Evolutionary conservation across 495 filamentous ascomycete species (phyloP).

Genomic region (Penicillium daleae): DNA sequence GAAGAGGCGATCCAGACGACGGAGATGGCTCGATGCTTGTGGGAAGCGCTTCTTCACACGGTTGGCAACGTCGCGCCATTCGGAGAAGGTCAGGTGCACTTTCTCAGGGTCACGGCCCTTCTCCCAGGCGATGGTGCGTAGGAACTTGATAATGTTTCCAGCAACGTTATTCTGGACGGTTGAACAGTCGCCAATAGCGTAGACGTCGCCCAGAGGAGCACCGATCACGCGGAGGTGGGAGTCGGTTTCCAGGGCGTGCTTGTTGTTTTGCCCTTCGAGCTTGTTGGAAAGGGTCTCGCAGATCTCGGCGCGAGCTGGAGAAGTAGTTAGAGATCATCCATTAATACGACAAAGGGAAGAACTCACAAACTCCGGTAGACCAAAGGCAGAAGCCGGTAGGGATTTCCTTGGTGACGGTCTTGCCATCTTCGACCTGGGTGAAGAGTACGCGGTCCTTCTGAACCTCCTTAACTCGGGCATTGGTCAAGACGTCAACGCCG

Average conservation of each 20-base stretch:
- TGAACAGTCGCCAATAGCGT: conserved; percentile 95
- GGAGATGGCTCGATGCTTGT: conserved; percentile 88
- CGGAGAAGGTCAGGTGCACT: conserved; percentile 78
- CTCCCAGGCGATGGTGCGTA: conserved; percentile 90
- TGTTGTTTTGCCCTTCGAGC: conserved; percentile 81
- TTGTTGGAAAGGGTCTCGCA: conserved; percentile 71
- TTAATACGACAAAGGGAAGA: neutral
- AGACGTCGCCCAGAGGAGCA: conserved; percentile 91
- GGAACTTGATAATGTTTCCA: conserved; percentile 82
- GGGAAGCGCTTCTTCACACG: conserved; percentile 89
- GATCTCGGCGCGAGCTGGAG: conserved; percentile 75
- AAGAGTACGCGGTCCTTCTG: conserved; percentile 82
- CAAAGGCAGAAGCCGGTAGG: conserved; percentile 97
- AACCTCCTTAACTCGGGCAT: conserved; percentile 90
- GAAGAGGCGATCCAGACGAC: conserved; percentile 87
- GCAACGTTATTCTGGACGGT: conserved; percentile 97
- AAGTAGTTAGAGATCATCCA: conserved; percentile 4
- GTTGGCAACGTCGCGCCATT: conserved; percentile 84
- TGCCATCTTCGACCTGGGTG: conserved; percentile 77
- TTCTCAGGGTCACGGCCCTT: conserved; percentile 84
- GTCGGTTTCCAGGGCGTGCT: conserved; percentile 93
- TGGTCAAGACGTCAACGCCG: conserved; percentile 86
- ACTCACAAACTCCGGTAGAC: conserved; percentile 86
- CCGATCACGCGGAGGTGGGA: conserved; percentile 90
- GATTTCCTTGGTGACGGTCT: conserved; percentile 82